These are phyloP conservation scores for Osmozyma mogii DNA, from an alignment of 805 yeast species.

Conservation along the genomic window DNA sequence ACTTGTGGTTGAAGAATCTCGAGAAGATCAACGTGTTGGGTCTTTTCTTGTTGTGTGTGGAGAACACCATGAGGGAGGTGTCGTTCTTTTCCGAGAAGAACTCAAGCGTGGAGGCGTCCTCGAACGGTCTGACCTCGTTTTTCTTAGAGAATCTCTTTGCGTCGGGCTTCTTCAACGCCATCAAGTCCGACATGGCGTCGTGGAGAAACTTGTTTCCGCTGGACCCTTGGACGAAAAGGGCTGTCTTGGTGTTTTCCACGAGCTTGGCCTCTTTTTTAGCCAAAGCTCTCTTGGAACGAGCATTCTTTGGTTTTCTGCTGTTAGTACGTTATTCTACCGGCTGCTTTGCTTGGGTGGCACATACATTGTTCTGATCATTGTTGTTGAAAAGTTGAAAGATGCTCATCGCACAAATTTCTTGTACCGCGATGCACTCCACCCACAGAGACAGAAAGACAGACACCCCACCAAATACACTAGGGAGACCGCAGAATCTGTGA, in stretches of 20 bases:
- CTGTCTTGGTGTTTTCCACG: slow-evolving; percentile 83
- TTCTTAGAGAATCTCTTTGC: slow-evolving; percentile 81
- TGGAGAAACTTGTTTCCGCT: slow-evolving; percentile 73
- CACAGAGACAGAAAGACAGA: too few species aligned
- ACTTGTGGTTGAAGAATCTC: slow-evolving; percentile 82
- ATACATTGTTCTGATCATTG: slow-evolving; percentile 33
- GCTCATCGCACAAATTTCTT: too few species aligned
- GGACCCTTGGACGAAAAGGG: slow-evolving; percentile 86
- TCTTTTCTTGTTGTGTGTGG: slow-evolving; percentile 81
- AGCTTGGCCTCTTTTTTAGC: slow-evolving; percentile 83
- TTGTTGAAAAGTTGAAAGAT: not conserved
- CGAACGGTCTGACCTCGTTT: slow-evolving; percentile 88
- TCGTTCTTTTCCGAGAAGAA: slow-evolving; percentile 95
- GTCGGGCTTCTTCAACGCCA: slow-evolving; percentile 87
- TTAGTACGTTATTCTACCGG: slow-evolving; percentile 9
- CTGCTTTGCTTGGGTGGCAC: slow-evolving; percentile 7
- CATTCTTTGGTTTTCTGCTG: slow-evolving; percentile 79
- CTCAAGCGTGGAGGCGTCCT: slow-evolving; percentile 77
- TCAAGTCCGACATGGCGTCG: slow-evolving; percentile 81
- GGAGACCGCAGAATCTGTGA: too few species aligned
- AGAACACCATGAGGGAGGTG: slow-evolving; percentile 70
- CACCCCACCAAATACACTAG: too few species aligned
- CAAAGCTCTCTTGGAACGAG: slow-evolving; percentile 90
- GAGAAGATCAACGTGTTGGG: slow-evolving; percentile 84
- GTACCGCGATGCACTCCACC: too few species aligned